Base-by-base conservation (phyloP, 1,139 yeast genomes). In the Protomyces inundatus region DNA sequence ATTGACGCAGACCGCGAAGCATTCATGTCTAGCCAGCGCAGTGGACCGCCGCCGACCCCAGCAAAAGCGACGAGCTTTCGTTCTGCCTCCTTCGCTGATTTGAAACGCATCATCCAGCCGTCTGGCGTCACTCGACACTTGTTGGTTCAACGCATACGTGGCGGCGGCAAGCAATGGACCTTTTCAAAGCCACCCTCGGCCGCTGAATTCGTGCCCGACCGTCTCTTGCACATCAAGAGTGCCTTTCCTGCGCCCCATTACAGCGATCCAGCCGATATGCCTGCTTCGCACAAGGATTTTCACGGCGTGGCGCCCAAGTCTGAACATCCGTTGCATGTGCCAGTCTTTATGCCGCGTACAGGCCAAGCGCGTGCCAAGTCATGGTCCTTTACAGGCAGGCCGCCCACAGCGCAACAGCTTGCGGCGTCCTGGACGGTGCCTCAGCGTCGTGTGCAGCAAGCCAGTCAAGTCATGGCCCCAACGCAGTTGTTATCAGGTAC, bases 191-290 rank as follows among this genome's bases (percentile, higher is more conserved):
- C 59, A 2, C 59, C 59, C 3, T 7, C 40, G 35, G 9, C 40
- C 3, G 46, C 23, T 6, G 50, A 30, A 14, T 50, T 54, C n/a
- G 16, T n/a, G 6, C 50, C 14, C 10, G 32, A 30, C 39, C 39
- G 34, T 4, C 33, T 55, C 30, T n/a, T 42, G 23, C 30, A 40
- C n/a, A 34, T 42, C 12, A 12, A 30, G 36, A 52, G 62, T 32
- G 62, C 45, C 16, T 58, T 58, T 58, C 62, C 62, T 7, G 56
- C 40, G n/a, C 62, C 62, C 5, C 54, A 39, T 50, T 58, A 58
- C 23, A 34, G 62, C 36, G 62, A 58, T 14, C 34, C 34, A n/a
- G 32, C 14, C 6, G 62, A 58, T 35, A 53, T 58, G n/a, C 62
- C 56, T 6, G 37, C 36, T 5, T 30, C 52, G 14, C 40, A 34